Evolutionary conservation across 805 yeast genomes (phyloP).

Genomic region (Pichia occidentalis): DNA sequence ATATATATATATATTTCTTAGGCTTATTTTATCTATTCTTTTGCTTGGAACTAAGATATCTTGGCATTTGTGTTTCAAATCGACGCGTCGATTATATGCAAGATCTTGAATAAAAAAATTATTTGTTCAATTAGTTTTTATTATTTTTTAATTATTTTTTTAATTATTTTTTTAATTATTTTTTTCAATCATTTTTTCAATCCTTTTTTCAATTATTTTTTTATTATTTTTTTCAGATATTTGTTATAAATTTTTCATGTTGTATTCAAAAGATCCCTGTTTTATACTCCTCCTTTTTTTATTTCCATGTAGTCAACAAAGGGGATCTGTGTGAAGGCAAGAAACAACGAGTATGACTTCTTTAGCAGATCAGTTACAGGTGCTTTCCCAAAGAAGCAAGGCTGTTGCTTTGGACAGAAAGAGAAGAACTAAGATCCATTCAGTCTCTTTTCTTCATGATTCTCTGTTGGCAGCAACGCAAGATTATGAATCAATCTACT

Average conservation of each 20-base stretch:
- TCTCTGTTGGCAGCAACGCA: constrained; percentile 88
- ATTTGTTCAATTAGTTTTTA: too few species aligned
- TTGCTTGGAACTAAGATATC: too few species aligned
- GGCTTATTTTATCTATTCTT: background rate
- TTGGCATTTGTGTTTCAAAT: too few species aligned
- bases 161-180: too few species aligned
- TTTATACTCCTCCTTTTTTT: too few species aligned
- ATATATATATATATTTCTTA: background rate
- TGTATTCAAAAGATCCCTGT: too few species aligned
- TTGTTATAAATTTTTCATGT: too few species aligned
- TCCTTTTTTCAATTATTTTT: background rate
- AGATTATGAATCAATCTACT: constrained; percentile 77
- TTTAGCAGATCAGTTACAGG: constrained; percentile 76
- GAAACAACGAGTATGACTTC: constrained; percentile 29
- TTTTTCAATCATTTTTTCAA: too few species aligned
- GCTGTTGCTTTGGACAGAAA: constrained; percentile 82
- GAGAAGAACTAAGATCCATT: constrained; percentile 76
- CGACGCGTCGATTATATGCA: background rate
- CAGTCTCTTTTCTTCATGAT: constrained; percentile 81
- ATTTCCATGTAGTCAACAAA: too few species aligned
- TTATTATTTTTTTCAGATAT: background rate
- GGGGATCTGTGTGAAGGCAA: too few species aligned
- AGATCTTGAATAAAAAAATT: too few species aligned
- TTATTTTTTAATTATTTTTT: too few species aligned
- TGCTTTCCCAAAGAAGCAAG: constrained; percentile 55